Evolutionary conservation across 2,329 filamentous ascomycete species (phyloP), one percentile per base, ranked within the genome.

Genomic region (Rhynchosporium agropyri): DNA sequence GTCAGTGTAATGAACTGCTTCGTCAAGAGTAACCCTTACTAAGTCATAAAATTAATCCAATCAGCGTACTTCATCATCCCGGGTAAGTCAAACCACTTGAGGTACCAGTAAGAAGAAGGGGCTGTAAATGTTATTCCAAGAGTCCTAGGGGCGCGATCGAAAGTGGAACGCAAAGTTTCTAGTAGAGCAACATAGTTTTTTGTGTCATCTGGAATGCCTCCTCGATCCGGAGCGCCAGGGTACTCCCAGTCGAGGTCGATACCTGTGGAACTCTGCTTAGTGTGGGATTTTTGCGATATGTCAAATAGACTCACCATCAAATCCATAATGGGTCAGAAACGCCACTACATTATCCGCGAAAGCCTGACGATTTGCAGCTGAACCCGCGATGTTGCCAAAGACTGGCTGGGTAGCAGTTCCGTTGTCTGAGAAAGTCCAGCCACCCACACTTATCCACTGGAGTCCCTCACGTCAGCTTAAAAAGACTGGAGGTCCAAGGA

Each of bases 81-180:
- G 10, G 55, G 43, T 43, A 75, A 20, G 58, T 74, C 69, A 51
- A 74, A 75, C 40, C 67, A 55, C 20, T 66, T 66, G 7, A 75
- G 58, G 56, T 75, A 75, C 72, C 70, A 75, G 61, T 71, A 75
- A 0, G 64, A 45, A 2, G 70, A 67, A 3, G 60, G 63, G 8
- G 33, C 51, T 36, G 51, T 55, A 40, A 55, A 31, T 29, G 49
- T 26, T 13, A 51, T 51, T 28, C 49, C 49, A 13, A 29, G 31
- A 15, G n/a, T 12, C 12, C 31, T 28, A 13, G 10, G 20, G 12
- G 26, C n/a, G 1, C 10, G 12, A 31, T 36, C 26, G 20, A 55
- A 38, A 9, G 10, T 40, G 28, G 29, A 12, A 33, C 33, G 9
- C 10, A 55, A 13, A 33, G n/a, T 26, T 29, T 55, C n/a, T 26